Evolutionary conservation across 2,329 filamentous ascomycete species (phyloP).

Genomic region (Verruconis gallopava): DNA sequence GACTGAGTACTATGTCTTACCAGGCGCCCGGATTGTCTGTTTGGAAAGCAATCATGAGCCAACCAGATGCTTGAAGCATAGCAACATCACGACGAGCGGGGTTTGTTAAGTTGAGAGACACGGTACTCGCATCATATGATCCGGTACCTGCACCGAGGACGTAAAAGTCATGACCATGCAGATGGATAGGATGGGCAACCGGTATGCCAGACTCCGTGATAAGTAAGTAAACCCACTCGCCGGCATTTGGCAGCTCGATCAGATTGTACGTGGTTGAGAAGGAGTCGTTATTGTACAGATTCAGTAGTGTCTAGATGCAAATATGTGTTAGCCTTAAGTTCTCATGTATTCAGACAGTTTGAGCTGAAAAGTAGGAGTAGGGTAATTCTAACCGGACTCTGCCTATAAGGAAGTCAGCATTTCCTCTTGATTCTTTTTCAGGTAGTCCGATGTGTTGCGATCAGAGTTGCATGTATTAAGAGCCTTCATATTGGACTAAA

Average conservation of each 20-base stretch:
- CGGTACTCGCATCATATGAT: conserved; percentile 13
- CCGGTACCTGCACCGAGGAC: conserved; percentile 19
- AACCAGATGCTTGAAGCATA: conserved; percentile 20
- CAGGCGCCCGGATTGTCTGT: conserved; percentile 25
- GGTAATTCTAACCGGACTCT: no score
- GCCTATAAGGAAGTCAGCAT: no score
- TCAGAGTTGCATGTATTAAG: no score
- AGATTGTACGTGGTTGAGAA: conserved; percentile 23
- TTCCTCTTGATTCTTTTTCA: no score
- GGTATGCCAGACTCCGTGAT: conserved; percentile 7
- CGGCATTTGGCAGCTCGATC: conserved; percentile 11
- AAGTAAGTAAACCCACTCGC: conserved; percentile 10
- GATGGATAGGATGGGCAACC: conserved; percentile 10
- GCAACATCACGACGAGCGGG: conserved; percentile 23
- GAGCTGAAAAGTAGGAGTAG: no score
- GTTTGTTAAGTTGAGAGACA: conserved; percentile 19
- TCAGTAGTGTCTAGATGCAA: conserved; percentile 22
- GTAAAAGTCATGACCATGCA: conserved; percentile 20
- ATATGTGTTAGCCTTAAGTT: no score
- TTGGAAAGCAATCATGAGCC: conserved; percentile 22
- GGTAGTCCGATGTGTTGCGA: no score
- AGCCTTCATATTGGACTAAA: no score
- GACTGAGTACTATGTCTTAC: no score
- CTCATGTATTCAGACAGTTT: no score
- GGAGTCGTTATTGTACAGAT: conserved; percentile 24